Evolutionary conservation across 768 basidiomycete genomes (phyloP), one percentile per base, ranked within the genome.

Genomic region (Gautieria morchelliformis): DNA sequence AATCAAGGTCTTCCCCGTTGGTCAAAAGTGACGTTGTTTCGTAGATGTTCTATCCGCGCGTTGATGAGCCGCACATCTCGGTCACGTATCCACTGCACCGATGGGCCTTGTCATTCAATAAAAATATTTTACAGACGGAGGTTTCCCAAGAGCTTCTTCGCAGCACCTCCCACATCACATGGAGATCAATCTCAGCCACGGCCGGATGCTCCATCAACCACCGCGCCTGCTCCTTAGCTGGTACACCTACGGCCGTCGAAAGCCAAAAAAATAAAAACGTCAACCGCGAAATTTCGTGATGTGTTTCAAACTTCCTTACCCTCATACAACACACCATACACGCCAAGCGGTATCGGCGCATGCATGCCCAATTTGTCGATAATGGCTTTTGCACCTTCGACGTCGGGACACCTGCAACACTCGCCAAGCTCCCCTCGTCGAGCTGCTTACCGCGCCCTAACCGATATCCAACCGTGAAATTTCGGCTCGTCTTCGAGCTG

Each of bases 401-500:
- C 4, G 90, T 93, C 37, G 87, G 81, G 37, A 93, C 89, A 52
- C 90, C 90, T 65, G 90, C 90, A 33, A 93, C 86, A 69, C 89
- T 92, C 30, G 91, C 90, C 5, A 93, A 74, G 5, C 87, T 92
- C 51, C 76, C 74, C 45, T 78, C 74, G 50, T 86, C 79, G 51
- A 93, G 75, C 50, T 77, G 75, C 64, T 93, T 90, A 7, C 91
- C 91, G 66, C 83, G 76, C n/a, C 91, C 90, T n/a, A 93, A 73
- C 44, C 91, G 80, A 66, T 83, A 83, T 6, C 90, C 90, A 33
- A 93, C 91, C 1, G 91, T 93, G 67, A 89, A 93, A 70, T 93
- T 93, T 53, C 88, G 82, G 75, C 86, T 88, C 60, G 82, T 84
- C n/a, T 84, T 74, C 10, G 90, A 93, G 65, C 86, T 91, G 69